Evolutionary conservation across 805 yeast genomes (phyloP), one percentile per base, ranked within the genome.

Genomic region (Ogataea pignaliae): DNA sequence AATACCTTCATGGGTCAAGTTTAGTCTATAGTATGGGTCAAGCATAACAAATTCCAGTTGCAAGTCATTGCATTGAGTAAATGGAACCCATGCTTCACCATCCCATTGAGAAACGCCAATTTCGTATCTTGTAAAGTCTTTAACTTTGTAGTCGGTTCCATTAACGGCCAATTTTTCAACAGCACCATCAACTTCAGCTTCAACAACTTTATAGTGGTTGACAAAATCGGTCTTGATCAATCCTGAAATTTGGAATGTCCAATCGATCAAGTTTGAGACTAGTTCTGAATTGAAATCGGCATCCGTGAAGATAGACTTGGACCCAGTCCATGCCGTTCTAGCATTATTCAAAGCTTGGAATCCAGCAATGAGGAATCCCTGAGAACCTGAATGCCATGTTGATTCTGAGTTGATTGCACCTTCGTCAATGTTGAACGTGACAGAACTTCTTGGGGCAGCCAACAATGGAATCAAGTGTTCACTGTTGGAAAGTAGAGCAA

Each of bases 1-100:
- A 36, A 70, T 59, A 21, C 26, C 26, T 21, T 21, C 26, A 28
- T 75, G 71, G 15, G 63, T 54, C 57, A 93, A 68, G 48, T 75
- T 80, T 45, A 91, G 61, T 59, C 99, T 81, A 61, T 89, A 89
- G 70, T 91, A 93, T 36, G 99, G 99, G 63, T 93, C 98, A 51
- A 93, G 76, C 91, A 93, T 83, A 57, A 77, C 79, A 64, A 89
- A 80, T 57, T 88, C 90, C 44, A 93, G 70, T 68, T 93, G 99
- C 44, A 87, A 62, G 47, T 83, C 85, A 41, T 76, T 73, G 34
- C 70, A 71, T 7, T 59, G 64, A 32, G 39, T 39, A 60, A 64
- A 88, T 29, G 96, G 95, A 12, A 61, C 70, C 97, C 96, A 93
- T 42, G 66, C 40, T n/a, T 59, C 53, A 33, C 77, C 79, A 38